Percentiles rank a stretch among this genome's conserved stretches.
Conservation (phyloP, 2,329 filamentous ascomycete genomes). For the Aureobasidium sp. region DNA sequence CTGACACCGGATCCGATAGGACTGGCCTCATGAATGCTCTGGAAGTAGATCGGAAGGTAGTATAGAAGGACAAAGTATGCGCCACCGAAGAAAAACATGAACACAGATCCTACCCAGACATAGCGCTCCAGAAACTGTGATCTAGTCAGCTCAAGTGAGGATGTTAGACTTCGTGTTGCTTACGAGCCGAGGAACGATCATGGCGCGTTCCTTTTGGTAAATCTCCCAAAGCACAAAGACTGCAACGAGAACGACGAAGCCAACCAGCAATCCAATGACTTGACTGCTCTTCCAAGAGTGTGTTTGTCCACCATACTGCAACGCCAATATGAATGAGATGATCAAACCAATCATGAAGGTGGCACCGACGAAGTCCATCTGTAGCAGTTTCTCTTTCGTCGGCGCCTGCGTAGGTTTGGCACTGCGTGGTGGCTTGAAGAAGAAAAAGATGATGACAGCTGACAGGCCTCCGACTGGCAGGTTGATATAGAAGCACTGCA, state of each 20-base stretch:
- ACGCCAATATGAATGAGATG: conserved; percentile 38
- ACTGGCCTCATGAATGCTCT: conserved; percentile 41
- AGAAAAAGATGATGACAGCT: conserved; percentile 12
- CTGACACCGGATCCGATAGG: conserved; percentile 22
- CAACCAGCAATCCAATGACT: conserved; percentile 42
- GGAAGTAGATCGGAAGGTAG: conserved; percentile 44
- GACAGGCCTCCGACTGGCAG: conserved; percentile 42
- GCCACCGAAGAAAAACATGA: conserved; percentile 36
- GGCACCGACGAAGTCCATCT: conserved; percentile 1
- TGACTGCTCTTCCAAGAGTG: conserved; percentile 32
- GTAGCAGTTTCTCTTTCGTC: conserved; percentile 20
- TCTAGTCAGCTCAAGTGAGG: neutral
- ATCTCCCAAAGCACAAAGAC: conserved; percentile 5
- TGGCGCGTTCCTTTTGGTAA: conserved; percentile 1
- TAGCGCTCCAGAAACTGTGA: neutral
- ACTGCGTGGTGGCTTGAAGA: conserved; percentile 30
- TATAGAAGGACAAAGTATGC: conserved; percentile 40
- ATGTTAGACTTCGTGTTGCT: neutral
- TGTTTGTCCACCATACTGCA: conserved; percentile 40
- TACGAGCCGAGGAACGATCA: conserved; percentile 9
- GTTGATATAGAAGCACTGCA: conserved; percentile 46
- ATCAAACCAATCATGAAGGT: neutral
- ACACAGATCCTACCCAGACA: conserved; percentile 19
- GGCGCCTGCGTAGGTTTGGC: conserved; percentile 31
- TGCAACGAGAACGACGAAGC: conserved; percentile 29